Base-by-base conservation (phyloP, 2,329 filamentous ascomycete genomes). In the Tolypocladium capitatum region DNA sequence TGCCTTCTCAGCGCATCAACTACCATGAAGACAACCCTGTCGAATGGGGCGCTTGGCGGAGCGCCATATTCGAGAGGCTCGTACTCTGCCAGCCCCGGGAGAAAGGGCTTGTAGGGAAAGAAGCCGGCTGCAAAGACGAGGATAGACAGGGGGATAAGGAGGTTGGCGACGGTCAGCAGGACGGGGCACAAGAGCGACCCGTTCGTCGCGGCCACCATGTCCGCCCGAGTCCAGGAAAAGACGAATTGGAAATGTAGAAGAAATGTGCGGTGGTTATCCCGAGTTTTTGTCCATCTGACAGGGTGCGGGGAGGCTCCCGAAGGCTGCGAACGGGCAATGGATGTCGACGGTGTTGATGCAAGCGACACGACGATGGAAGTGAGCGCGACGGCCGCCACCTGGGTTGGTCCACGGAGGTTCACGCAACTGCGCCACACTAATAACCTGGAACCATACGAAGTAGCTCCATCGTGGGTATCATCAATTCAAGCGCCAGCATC, bases 21-120 rank as follows among this genome's bases (percentile, higher is more conserved):
- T 7, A 98, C 89, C 91, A 98, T 97, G 64, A 98, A 96, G 47
- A 98, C 74, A 46, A 97, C 72, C 59, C 84, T 89, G 65, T 97
- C 81, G 64, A 98, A 98, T 0, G 84, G 81, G 32, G 86, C 76
- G 44, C 73, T 66, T 3, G 84, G 81, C 7, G 74, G 74, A 43
- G 67, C 59, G 20, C 71, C 80, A 68, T 76, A 73, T 43, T 72
- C 67, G 28, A 76, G 61, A 45, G 74, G 59, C 52, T 79, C 75
- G 64, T 82, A 85, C 52, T 76, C 70, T 10, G 92, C 90, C 43
- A 95, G 70, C 4, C 92, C 92, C 11, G 90, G 81, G 43, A 98
- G 74, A 55, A 95, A 84, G 3, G 92, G 89, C 61, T 98, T 98
- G 68, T 97, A 96, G 8, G 92, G 92, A 61, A 98, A 98, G 74